phyloP scores from a whole-genome alignment of 257 asterid genomes.

The Paraleonurus japonicus region DNA sequence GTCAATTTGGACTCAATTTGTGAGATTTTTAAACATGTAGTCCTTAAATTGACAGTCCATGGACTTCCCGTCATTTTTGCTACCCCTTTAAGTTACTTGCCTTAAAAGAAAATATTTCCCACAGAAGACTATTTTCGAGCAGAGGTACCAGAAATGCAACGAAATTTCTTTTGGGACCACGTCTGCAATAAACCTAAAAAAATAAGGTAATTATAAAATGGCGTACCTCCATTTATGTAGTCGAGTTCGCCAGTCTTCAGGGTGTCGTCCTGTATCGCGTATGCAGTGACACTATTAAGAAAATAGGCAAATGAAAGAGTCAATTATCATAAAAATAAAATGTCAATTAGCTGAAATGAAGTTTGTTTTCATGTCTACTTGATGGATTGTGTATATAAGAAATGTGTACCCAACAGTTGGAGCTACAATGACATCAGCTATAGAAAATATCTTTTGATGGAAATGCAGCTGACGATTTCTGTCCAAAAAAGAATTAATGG shows the following conservation, averaged over 20 bases:
- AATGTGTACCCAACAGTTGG: conserved; percentile 82
- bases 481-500: neutral
- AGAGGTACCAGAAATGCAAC: too few relatives aligned
- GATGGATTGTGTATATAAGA: neutral
- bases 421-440: conserved; percentile 81
- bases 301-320: neutral
- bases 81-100: too few relatives aligned
- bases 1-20: too few relatives aligned
- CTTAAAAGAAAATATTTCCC: too few relatives aligned
- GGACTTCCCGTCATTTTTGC: too few relatives aligned
- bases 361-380: too few relatives aligned
- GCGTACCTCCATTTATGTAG: conserved; percentile 89
- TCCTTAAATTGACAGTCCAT: too few relatives aligned
- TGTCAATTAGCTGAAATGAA: neutral
- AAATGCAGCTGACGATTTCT: conserved; percentile 72
- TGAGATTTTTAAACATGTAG: too few relatives aligned
- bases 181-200: too few relatives aligned
- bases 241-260: conserved; percentile 81
- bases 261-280: conserved; percentile 56
- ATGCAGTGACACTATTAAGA: conserved; percentile 70
- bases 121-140: too few relatives aligned
- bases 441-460: conserved; percentile 61
- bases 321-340: neutral
- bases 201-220: too few relatives aligned
- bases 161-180: too few relatives aligned